These are phyloP conservation scores for Mitragyna speciosa DNA, from an alignment of 257 asterid species.

Conservation along the genomic window DNA sequence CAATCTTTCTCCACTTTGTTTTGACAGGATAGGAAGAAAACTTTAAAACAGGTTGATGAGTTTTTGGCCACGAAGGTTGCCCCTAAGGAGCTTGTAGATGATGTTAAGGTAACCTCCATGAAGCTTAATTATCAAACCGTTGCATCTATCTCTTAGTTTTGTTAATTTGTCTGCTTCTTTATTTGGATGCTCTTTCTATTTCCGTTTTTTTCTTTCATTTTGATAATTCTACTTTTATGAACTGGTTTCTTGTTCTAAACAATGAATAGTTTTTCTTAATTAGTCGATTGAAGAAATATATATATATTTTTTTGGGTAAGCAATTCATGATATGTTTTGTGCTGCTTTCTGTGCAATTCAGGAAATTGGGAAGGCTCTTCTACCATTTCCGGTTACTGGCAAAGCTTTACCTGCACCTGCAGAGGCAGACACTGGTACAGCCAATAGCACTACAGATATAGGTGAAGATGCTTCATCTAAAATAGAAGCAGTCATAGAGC, in stretches of 20 bases:
- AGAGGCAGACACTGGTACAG: conserved; percentile 32
- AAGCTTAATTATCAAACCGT: neutral
- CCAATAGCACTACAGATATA: conserved; percentile 24
- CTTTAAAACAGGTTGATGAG: conserved; percentile 68
- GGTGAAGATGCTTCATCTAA: conserved; percentile 38
- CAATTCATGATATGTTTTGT: neutral
- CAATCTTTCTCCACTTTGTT: conserved; percentile 19
- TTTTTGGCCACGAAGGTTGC: conserved; percentile 66
- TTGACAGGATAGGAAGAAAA: conserved; percentile 84
- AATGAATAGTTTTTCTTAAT: neutral
- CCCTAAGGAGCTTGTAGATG: conserved; percentile 80
- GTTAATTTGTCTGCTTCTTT: neutral
- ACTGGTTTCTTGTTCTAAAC: neutral
- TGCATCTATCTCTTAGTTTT: neutral
- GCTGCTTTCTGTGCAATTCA: conserved; percentile 28
- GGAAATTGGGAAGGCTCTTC: conserved; percentile 89
- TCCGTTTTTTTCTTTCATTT: neutral
- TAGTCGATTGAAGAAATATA: neutral
- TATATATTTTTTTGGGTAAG: too few relatives aligned
- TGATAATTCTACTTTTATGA: neutral
- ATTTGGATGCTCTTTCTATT: neutral
- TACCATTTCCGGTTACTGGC: conserved; percentile 50
- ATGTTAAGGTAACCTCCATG: conserved; percentile 60
- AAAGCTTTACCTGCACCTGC: conserved; percentile 66
- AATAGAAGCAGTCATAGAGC: conserved; percentile 43